Conservation (phyloP, 2,329 filamentous ascomycete species). For the Phaeosphaeria sp. region DNA sequence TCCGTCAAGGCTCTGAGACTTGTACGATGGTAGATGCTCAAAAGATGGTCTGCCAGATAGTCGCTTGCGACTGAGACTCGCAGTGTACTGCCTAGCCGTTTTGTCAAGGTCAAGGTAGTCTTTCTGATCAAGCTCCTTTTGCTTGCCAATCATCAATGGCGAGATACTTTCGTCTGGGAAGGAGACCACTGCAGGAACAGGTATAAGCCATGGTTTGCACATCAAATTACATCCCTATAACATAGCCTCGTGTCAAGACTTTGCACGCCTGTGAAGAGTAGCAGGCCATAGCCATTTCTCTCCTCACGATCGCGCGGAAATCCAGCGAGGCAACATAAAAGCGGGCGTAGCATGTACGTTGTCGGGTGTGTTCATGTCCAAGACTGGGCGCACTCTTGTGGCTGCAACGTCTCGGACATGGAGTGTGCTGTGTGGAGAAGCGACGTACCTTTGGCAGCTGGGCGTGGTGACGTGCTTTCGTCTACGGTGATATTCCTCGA, state of each 20-base stretch:
- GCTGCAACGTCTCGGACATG: background rate
- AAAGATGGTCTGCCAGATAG: constrained; percentile 52
- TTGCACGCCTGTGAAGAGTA: no score
- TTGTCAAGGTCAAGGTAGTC: constrained; percentile 52
- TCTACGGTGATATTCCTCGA: constrained; percentile 23
- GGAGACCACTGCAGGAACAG: constrained; percentile 49
- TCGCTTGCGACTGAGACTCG: constrained; percentile 50
- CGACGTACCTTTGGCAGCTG: constrained; percentile 42
- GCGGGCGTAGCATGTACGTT: background rate
- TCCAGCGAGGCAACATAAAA: background rate
- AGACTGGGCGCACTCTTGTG: background rate
- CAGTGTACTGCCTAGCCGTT: constrained; percentile 41
- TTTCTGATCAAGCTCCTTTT: constrained; percentile 53
- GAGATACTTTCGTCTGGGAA: constrained; percentile 57
- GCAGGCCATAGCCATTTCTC: background rate
- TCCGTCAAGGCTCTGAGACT: constrained; percentile 25
- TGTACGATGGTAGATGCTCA: constrained; percentile 37
- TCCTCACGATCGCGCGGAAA: background rate
- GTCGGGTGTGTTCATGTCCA: background rate
- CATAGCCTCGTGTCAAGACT: no score
- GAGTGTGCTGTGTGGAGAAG: constrained; percentile 8
- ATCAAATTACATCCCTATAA: no score
- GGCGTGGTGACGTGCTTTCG: constrained; percentile 36
- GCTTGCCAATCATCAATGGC: constrained; percentile 53
- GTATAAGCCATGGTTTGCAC: constrained; percentile 4